phyloP scores from a whole-genome alignment of 306 rosid genomes.

The Prunus padus region DNA sequence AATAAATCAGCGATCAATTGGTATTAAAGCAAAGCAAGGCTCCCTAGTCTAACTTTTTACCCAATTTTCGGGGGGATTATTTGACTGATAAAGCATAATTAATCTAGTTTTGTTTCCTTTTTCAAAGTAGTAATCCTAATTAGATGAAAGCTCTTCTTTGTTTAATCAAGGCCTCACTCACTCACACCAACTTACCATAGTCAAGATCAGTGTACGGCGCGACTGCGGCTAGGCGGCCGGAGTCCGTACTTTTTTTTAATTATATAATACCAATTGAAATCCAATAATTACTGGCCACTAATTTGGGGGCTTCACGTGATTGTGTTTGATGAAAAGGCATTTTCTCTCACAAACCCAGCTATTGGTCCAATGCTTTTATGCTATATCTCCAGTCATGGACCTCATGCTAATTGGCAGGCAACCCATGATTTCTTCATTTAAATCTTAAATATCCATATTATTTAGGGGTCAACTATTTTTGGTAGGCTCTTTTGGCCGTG shows the following conservation, averaged over 20 bases:
- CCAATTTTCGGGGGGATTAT: background rate
- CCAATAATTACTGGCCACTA: conserved; percentile 51
- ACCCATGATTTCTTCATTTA: background rate
- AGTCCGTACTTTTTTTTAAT: conserved; percentile 17
- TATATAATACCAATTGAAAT: background rate
- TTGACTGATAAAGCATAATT: background rate
- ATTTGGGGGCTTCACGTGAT: conserved; percentile 48
- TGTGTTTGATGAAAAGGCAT: conserved; percentile 15
- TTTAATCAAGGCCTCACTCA: background rate
- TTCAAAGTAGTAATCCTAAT: background rate
- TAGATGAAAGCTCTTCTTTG: background rate
- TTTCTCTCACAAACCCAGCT: conserved; percentile 6
- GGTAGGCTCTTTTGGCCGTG: too few relatives aligned
- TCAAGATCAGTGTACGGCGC: conserved; percentile 44
- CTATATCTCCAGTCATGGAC: background rate
- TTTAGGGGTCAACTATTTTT: too few relatives aligned
- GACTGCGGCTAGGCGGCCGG: conserved; percentile 37
- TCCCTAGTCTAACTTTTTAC: too few relatives aligned
- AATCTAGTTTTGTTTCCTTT: too few relatives aligned
- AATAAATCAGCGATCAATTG: too few relatives aligned
- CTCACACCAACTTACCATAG: background rate
- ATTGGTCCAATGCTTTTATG: background rate
- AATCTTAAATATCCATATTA: too few relatives aligned
- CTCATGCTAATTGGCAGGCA: background rate
- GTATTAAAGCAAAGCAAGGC: too few relatives aligned